phyloP scores from a whole-genome alignment of 2,329 filamentous ascomycete genomes.

The Colletotrichum brevisporum region DNA sequence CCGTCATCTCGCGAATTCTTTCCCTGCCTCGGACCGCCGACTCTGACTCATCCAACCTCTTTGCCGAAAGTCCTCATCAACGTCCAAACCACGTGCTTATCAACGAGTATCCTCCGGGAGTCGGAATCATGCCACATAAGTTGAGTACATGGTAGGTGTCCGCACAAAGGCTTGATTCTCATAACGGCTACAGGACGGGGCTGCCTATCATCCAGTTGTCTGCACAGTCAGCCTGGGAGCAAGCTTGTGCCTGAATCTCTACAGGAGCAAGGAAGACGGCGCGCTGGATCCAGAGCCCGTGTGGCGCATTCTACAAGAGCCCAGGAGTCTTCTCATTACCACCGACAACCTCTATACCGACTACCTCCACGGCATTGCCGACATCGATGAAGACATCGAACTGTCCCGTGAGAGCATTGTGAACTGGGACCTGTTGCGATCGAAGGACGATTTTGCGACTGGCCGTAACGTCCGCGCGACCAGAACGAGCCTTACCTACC shows the following conservation, averaged over 20 bases:
- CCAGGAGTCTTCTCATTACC: constrained; percentile 83
- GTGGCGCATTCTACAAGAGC: constrained; percentile 83
- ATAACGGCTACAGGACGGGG: constrained; percentile 73
- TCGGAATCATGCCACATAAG: constrained; percentile 98
- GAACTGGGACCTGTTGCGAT: constrained; percentile 79
- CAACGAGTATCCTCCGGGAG: constrained; percentile 89
- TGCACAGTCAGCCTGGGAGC: constrained; percentile 90
- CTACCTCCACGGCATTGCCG: constrained; percentile 81
- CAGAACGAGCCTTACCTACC: constrained; percentile 82
- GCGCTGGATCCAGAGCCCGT: constrained; percentile 65
- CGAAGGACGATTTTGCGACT: constrained; percentile 58
- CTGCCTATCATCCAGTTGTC: constrained; percentile 88
- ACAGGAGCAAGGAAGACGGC: constrained; percentile 74
- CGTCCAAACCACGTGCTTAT: constrained; percentile 92
- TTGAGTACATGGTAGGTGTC: constrained; percentile 50
- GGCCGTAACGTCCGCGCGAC: constrained; percentile 71
- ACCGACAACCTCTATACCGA: constrained; percentile 77
- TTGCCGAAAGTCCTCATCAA: constrained; percentile 77
- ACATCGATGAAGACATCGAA: constrained; percentile 75
- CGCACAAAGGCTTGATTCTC: constrained; percentile 42
- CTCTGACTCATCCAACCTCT: constrained; percentile 58
- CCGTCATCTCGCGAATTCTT: constrained; percentile 74
- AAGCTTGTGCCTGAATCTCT: constrained; percentile 83
- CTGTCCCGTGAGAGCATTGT: constrained; percentile 73
- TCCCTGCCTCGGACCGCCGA: constrained; percentile 56